These are phyloP conservation scores for Penicillium nucicola DNA, from an alignment of 495 filamentous ascomycete genomes.

Conservation along the genomic window DNA sequence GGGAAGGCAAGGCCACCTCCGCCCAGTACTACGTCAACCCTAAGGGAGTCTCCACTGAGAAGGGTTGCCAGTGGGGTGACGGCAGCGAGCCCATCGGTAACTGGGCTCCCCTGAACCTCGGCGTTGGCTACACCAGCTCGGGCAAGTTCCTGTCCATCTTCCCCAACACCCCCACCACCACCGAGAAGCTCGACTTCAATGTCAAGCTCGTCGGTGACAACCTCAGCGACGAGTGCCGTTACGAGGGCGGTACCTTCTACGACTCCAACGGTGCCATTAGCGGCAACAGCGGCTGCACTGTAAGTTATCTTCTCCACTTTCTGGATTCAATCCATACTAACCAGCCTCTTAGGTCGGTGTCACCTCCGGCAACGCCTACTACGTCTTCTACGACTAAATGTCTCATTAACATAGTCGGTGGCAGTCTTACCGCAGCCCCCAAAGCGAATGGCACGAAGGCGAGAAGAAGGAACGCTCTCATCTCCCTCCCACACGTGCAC, in stretches of 20 bases:
- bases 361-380: constrained; percentile 44
- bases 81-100: constrained; percentile 66
- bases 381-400: constrained; percentile 38
- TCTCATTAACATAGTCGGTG: background rate
- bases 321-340: constrained; percentile 1
- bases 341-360: constrained; percentile 37
- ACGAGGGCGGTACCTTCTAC: constrained; percentile 58
- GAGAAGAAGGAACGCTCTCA: constrained; percentile 16
- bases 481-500: constrained; percentile 12
- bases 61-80: constrained; percentile 80
- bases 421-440: constrained; percentile 1
- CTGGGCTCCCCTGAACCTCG: constrained; percentile 86
- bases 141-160: constrained; percentile 85
- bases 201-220: constrained; percentile 67
- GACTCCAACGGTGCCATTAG: constrained; percentile 35
- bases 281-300: constrained; percentile 63
- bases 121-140: constrained; percentile 62
- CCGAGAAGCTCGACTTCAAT: constrained; percentile 64
- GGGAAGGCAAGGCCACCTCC: constrained; percentile 70
- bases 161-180: constrained; percentile 63
- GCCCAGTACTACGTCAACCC: constrained; percentile 98
- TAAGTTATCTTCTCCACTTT: constrained; percentile 30
- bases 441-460: constrained; percentile 5
- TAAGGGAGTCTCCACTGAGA: constrained; percentile 57
- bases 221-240: constrained; percentile 65